Percentiles rank a stretch among this genome's conserved stretches.
Conservation (phyloP, 2,329 filamentous ascomycete genomes). For the Paecilomyces sp. region DNA sequence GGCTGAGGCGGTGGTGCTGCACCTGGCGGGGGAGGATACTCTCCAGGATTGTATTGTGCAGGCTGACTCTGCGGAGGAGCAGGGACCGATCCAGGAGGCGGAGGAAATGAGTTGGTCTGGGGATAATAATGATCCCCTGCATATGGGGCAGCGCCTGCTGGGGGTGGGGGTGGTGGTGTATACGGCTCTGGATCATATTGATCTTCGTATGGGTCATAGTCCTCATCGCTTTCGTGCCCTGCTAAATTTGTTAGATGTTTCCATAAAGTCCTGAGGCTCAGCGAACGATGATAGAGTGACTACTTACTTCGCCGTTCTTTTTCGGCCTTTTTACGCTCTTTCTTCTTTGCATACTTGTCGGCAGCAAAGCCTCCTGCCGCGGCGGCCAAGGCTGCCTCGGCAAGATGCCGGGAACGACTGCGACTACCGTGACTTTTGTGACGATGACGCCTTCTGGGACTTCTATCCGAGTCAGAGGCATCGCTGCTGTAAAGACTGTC, state of each 20-base stretch:
- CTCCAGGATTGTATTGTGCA: conserved; percentile 28
- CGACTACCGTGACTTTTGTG: conserved; percentile 25
- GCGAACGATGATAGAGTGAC: neutral
- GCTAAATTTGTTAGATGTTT: conserved; percentile 1
- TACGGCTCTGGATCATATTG: conserved; percentile 33
- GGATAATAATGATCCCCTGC: conserved; percentile 32
- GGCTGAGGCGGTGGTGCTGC: conserved; percentile 28
- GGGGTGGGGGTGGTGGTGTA: conserved; percentile 24
- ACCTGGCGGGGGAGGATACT: conserved; percentile 37
- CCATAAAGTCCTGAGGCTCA: neutral
- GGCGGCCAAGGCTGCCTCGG: conserved; percentile 51
- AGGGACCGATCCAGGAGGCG: conserved; percentile 30
- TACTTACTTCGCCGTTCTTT: conserved; percentile 45
- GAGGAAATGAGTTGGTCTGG: conserved; percentile 34
- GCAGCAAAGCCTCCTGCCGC: conserved; percentile 51
- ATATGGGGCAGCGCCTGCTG: conserved; percentile 19
- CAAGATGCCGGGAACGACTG: conserved; percentile 38
- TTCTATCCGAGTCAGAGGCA: conserved; percentile 31
- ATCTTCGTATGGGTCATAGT: conserved; percentile 34
- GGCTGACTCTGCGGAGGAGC: conserved; percentile 12
- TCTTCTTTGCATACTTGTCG: conserved; percentile 50
- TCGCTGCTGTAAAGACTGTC: conserved; percentile 26
- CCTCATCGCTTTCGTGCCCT: conserved; percentile 23
- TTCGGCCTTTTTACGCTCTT: conserved; percentile 50
- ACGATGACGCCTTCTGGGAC: conserved; percentile 21